These are phyloP conservation scores for Pseudomicrostroma phylloplanum DNA, from an alignment of 1,284 basidiomycete genomes.

Conservation along the genomic window DNA sequence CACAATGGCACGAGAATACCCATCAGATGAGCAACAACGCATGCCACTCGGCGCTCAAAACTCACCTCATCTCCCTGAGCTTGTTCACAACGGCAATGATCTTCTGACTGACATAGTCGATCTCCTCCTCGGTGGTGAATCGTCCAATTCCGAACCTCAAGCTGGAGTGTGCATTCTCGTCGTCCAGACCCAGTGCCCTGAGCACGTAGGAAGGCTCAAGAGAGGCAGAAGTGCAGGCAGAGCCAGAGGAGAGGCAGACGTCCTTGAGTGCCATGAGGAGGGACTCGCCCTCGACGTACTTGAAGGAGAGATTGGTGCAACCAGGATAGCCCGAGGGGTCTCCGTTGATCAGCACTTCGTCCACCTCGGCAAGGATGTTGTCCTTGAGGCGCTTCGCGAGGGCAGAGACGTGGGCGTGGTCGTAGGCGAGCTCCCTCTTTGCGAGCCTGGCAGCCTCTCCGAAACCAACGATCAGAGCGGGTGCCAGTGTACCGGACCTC, in stretches of 20 bases:
- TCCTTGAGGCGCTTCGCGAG: conserved; percentile 77
- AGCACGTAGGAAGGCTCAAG: conserved; percentile 97
- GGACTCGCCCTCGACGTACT: conserved; percentile 96
- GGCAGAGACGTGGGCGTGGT: conserved; percentile 69
- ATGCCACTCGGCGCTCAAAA: background rate
- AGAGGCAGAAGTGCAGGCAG: conserved; percentile 96
- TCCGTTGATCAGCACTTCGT: conserved; percentile 88
- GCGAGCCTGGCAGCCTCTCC: conserved; percentile 93
- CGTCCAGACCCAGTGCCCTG: conserved; percentile 82
- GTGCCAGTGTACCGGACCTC: conserved; percentile 84
- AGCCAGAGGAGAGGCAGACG: conserved; percentile 92
- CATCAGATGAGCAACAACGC: background rate
- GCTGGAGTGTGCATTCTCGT: conserved; percentile 96
- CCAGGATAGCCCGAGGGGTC: conserved; percentile 60
- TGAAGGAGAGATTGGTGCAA: conserved; percentile 90
- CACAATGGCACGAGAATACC: background rate
- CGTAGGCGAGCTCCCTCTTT: conserved; percentile 79
- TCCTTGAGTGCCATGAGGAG: conserved; percentile 97
- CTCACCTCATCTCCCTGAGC: conserved; percentile 62
- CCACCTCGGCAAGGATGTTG: conserved; percentile 74
- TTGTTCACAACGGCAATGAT: conserved; percentile 76
- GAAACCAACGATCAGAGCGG: conserved; percentile 82
- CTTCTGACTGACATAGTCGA: conserved; percentile 87
- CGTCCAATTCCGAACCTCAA: conserved; percentile 95
- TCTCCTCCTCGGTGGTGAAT: conserved; percentile 94